Conservation (phyloP, 2,329 filamentous ascomycete genomes). For the Ilyonectria sp. region DNA sequence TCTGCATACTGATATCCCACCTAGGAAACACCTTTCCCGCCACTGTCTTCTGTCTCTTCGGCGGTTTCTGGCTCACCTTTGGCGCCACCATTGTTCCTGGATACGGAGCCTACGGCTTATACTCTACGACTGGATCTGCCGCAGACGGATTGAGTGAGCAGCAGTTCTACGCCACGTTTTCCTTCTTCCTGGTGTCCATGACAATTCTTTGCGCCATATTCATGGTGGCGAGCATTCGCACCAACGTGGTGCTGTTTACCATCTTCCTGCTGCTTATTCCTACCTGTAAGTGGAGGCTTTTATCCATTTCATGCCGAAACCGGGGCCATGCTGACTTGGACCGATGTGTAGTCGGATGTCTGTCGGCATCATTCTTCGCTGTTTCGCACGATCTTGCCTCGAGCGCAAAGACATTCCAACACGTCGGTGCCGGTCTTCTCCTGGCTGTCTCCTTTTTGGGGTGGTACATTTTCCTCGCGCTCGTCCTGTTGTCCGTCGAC, state of each 20-base stretch:
- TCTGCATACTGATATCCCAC: background rate
- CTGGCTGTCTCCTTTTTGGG: conserved; percentile 52
- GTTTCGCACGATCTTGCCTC: conserved; percentile 37
- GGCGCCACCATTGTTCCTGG: conserved; percentile 64
- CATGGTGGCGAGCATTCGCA: conserved; percentile 75
- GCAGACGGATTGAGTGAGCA: conserved; percentile 57
- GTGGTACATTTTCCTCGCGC: conserved; percentile 66
- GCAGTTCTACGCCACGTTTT: conserved; percentile 65
- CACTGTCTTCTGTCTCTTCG: conserved; percentile 65
- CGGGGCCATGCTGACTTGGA: background rate
- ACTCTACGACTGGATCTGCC: conserved; percentile 48
- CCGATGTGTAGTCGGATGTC: conserved; percentile 42
- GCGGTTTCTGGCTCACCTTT: conserved; percentile 67
- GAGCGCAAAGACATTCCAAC: conserved; percentile 42
- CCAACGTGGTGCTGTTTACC: conserved; percentile 74
- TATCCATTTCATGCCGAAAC: no score
- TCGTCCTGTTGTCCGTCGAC: conserved; percentile 65
- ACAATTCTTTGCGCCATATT: conserved; percentile 72
- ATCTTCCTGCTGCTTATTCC: conserved; percentile 72
- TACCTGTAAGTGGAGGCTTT: conserved; percentile 43
- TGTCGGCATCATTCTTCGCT: conserved; percentile 51
- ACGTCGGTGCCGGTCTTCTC: conserved; percentile 47
- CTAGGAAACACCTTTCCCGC: conserved; percentile 67
- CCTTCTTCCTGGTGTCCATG: conserved; percentile 75
- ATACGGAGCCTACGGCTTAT: conserved; percentile 61